Conservation (phyloP, 371 early-diverging fungal species). For the Syncephalastrum contaminatum region DNA sequence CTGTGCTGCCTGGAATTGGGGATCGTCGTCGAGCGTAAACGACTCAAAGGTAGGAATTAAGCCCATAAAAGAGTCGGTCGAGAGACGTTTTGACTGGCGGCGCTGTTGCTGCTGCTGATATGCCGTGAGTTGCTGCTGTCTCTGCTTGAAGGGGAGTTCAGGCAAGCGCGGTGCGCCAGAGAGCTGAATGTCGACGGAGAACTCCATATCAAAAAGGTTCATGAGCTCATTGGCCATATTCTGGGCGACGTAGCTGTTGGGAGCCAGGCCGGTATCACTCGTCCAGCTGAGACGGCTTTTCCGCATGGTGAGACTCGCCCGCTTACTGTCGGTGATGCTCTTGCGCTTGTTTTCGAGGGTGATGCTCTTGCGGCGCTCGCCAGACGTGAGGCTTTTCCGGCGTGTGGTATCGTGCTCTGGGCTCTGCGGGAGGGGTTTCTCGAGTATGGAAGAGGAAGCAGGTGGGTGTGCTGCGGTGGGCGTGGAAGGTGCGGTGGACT, state of each 20-base stretch:
- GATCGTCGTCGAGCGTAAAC: conserved; percentile 21
- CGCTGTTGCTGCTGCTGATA: conserved; percentile 5
- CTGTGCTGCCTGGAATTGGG: conserved; percentile 8
- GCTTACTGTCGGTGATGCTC: conserved; percentile 3
- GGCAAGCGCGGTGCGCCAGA: conserved; percentile 42
- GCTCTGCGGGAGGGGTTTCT: conserved; percentile 19
- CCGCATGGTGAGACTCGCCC: not conserved
- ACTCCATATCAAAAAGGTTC: conserved; percentile 55
- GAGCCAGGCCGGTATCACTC: conserved; percentile 20
- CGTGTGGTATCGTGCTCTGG: conserved; percentile 11
- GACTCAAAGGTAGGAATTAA: conserved; percentile 29
- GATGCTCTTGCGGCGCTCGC: conserved; percentile 1
- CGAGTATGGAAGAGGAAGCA: conserved; percentile 13
- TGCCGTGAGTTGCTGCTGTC: conserved; percentile 13
- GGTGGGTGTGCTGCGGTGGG: conserved; percentile 16
- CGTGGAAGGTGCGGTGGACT: too few relatives aligned
- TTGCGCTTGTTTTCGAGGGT: conserved; percentile 6
- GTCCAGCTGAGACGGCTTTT: conserved; percentile 25
- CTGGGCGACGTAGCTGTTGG: conserved; percentile 12
- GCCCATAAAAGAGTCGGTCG: conserved; percentile 28
- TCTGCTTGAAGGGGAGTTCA: conserved; percentile 32
- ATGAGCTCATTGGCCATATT: conserved; percentile 44
- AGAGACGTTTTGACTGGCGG: conserved; percentile 13
- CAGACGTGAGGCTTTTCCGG: conserved; percentile 15
- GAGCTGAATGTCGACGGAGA: conserved; percentile 42